These are phyloP conservation scores for Fusarium sp. DNA, from an alignment of 2,329 filamentous ascomycete genomes.

Conservation along the genomic window DNA sequence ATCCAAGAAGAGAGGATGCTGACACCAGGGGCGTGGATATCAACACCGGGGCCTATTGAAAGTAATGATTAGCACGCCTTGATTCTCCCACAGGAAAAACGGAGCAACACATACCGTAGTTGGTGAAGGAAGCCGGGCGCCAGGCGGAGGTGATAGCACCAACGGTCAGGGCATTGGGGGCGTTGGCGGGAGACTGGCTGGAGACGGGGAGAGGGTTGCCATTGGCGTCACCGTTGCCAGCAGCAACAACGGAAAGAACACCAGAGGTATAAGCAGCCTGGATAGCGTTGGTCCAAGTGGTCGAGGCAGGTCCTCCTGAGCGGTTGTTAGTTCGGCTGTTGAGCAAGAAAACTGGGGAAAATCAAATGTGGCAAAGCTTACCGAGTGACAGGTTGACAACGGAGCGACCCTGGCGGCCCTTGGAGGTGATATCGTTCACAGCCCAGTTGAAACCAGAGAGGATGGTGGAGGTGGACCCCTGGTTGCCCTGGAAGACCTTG, in stretches of 20 bases:
- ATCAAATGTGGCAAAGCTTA: not conserved
- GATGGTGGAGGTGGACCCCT: conserved; percentile 50
- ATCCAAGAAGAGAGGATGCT: conserved; percentile 61
- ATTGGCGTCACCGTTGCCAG: conserved; percentile 59
- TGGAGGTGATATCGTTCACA: conserved; percentile 54
- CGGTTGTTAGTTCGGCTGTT: conserved; percentile 2
- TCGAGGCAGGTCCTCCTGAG: conserved; percentile 51
- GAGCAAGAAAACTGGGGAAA: too few species aligned
- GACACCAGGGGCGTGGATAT: conserved; percentile 61
- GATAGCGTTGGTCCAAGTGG: conserved; percentile 59
- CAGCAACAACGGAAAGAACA: conserved; percentile 62
- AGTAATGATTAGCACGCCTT: conserved; percentile 2
- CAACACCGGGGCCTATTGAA: conserved; percentile 48
- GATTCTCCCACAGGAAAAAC: conserved; percentile 1
- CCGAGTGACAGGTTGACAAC: conserved; percentile 62
- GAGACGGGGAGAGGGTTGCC: conserved; percentile 55
- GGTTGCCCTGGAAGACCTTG: conserved; percentile 42
- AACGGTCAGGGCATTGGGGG: conserved; percentile 64
- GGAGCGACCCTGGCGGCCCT: conserved; percentile 51
- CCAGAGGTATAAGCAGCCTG: conserved; percentile 57
- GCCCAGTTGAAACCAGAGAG: conserved; percentile 61
- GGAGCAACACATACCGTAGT: conserved; percentile 57
- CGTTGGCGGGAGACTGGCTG: conserved; percentile 63
- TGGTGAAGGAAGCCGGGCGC: conserved; percentile 62
- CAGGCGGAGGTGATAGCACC: conserved; percentile 61